A percentile compares a stretch with the other conserved stretches of the same genome.
Evolutionary conservation across 2,329 filamentous ascomycete species (phyloP).

Genomic region (Mariannaea sp.): DNA sequence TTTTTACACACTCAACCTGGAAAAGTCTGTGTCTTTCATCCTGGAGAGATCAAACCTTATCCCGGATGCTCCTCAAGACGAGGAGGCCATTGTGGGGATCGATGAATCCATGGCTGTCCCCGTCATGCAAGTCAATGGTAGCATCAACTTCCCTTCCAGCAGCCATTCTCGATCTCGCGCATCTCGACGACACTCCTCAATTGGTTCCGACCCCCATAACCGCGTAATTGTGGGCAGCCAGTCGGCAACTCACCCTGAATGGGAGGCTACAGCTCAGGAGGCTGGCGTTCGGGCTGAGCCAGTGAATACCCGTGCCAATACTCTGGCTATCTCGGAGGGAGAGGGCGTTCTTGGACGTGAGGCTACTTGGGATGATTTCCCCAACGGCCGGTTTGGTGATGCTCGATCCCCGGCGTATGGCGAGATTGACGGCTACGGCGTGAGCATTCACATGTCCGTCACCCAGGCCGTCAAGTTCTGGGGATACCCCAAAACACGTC

Average conservation of each 20-base stretch:
- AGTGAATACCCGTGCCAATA: constrained; percentile 80
- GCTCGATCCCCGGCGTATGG: constrained; percentile 91
- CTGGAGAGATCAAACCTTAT: constrained; percentile 86
- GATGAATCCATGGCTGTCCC: constrained; percentile 42
- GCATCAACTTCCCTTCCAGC: constrained; percentile 38
- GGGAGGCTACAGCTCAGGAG: constrained; percentile 76
- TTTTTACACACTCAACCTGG: constrained; percentile 95
- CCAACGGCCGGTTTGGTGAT: constrained; percentile 94
- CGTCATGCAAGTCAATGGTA: constrained; percentile 55
- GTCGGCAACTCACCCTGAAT: constrained; percentile 62
- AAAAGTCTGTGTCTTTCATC: constrained; percentile 94
- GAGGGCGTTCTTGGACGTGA: constrained; percentile 87
- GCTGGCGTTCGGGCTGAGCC: constrained; percentile 75
- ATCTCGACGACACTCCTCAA: constrained; percentile 71
- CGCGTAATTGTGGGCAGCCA: constrained; percentile 78
- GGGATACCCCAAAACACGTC: constrained; percentile 72
- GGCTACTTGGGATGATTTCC: constrained; percentile 98
- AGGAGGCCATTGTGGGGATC: constrained; percentile 54
- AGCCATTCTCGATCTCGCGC: constrained; percentile 42
- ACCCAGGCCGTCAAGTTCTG: constrained; percentile 82
- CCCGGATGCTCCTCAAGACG: constrained; percentile 61
- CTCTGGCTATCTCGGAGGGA: constrained; percentile 91
- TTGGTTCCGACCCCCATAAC: constrained; percentile 86
- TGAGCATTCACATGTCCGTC: constrained; percentile 91
- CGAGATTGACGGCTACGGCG: constrained; percentile 97